A percentile compares a stretch with the other conserved stretches of the same genome.
Conservation (phyloP, 768 basidiomycete species). For the Lactarius trivialis region DNA sequence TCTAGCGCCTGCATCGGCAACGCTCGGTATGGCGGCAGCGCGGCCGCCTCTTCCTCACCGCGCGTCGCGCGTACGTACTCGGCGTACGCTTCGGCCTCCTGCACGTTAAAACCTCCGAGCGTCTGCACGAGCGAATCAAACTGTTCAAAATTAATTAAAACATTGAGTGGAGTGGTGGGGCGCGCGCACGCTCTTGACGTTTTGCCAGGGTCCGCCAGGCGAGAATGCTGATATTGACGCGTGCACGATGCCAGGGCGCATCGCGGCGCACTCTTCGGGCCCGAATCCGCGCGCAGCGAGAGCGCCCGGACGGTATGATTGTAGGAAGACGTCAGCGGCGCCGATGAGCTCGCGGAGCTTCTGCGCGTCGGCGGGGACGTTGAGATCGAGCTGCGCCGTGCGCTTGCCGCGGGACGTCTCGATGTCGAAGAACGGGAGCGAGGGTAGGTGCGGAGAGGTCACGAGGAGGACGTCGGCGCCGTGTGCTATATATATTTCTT, state of each 20-base stretch:
- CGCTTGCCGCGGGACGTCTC: constrained; percentile 61
- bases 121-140: constrained; percentile 64
- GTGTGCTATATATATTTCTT: constrained; percentile 44
- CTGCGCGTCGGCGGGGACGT: constrained; percentile 27
- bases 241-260: constrained; percentile 43
- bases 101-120: constrained; percentile 52
- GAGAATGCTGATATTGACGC: constrained; percentile 53
- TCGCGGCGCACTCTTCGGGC: constrained; percentile 33
- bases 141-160: constrained; percentile 30
- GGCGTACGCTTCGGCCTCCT: constrained; percentile 46
- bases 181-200: constrained; percentile 42
- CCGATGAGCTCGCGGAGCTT: constrained; percentile 34
- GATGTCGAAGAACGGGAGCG: constrained; percentile 43
- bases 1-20: constrained; percentile 57
- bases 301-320: constrained; percentile 51
- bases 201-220: constrained; percentile 50
- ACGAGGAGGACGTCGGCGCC: constrained; percentile 53
- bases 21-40: constrained; percentile 29
- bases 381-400: constrained; percentile 54
- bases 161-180: background rate
- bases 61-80: constrained; percentile 23
- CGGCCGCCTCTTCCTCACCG: constrained; percentile 16
- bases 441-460: constrained; percentile 49
- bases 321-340: constrained; percentile 52
- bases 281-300: constrained; percentile 46